A percentile compares a stretch with the other conserved stretches of the same genome.
Evolutionary conservation across 1,284 basidiomycete genomes (phyloP).

Genomic region (Ustilago sp.): DNA sequence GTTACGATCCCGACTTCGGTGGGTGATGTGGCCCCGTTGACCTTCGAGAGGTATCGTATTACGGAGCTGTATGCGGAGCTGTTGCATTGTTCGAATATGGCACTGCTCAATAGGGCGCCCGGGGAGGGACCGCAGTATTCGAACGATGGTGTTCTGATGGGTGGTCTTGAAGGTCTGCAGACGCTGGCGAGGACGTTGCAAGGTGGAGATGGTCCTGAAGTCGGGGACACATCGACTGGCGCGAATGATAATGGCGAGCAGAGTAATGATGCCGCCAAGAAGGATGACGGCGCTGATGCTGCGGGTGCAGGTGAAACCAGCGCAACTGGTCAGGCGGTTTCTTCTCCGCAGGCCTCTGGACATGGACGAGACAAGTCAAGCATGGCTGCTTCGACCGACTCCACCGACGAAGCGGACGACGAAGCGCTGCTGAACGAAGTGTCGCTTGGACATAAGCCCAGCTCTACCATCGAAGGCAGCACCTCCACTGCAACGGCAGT

Average conservation of each 20-base stretch:
- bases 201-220: slow-evolving; percentile 53
- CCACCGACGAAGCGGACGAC: slow-evolving; percentile 61
- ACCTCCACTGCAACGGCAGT: slow-evolving; percentile 2
- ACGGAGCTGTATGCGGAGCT: slow-evolving; percentile 97
- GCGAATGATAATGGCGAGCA: slow-evolving; percentile 12
- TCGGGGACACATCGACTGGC: slow-evolving; percentile 30
- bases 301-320: neutral
- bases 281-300: neutral
- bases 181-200: slow-evolving; percentile 63
- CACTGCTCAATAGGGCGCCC: slow-evolving; percentile 81
- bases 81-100: slow-evolving; percentile 98
- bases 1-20: slow-evolving; percentile 66
- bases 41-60: slow-evolving; percentile 95
- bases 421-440: slow-evolving; percentile 63
- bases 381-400: slow-evolving; percentile 44
- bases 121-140: slow-evolving; percentile 67
- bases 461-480: slow-evolving; percentile 3
- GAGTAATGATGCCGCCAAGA: slow-evolving; percentile 1
- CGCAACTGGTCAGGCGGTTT: neutral
- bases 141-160: slow-evolving; percentile 59
- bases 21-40: slow-evolving; percentile 78
- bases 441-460: slow-evolving; percentile 41
- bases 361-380: slow-evolving; percentile 51
- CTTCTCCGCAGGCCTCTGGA: slow-evolving; percentile 1
- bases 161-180: slow-evolving; percentile 69